Base-by-base conservation (phyloP, 2,329 filamentous ascomycete genomes). In the Colletotrichum navitas region DNA sequence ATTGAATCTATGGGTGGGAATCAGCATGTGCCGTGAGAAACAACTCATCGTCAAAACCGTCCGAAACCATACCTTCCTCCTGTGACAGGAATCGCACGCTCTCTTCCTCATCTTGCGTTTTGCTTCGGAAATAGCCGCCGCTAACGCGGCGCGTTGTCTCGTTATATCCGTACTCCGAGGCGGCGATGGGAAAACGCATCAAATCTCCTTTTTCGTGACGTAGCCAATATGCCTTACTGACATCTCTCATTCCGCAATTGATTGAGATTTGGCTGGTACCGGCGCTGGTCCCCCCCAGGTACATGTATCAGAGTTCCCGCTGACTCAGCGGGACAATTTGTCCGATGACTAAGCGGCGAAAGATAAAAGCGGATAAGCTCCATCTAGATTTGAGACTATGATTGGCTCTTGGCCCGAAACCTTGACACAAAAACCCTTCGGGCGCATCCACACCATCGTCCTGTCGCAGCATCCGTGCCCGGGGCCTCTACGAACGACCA, bases 81-180 rank as follows among this genome's bases (percentile, higher is more conserved):
- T 82, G 75, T 85, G 84, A 73, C 85, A 87, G 21, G 84, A 82
- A 74, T 87, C 85, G 74, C 85, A 87, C 16, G 85, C 85, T 66
- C 81, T 76, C 56, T 76, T 79, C 67, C 74, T 75, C 73, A 74
- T 76, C 16, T 59, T 64, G 45, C 36, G 71, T 76, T 55, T 41
- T 49, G 41, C 66, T 47, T 60, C 12, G 63, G 43, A 24, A 24
- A 34, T 47, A 18, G 68, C 52, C 59, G 65, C 70, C 70, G 62
- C 62, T 45, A 59, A 16, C 64, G 62, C 59, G 56, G 61, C 61
- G 45, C 51, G 66, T 39, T 63, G 62, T 10, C 34, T 63, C 2
- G 7, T 41, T 14, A 2, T 47, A 4, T 24, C 11, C n/a, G 12
- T 47, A 21, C 10, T 11, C 64, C 68, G 24, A 21, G 34, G 18